These are phyloP conservation scores for Gynostemma pentaphyllum DNA, from an alignment of 306 rosid genomes.

Conservation along the genomic window DNA sequence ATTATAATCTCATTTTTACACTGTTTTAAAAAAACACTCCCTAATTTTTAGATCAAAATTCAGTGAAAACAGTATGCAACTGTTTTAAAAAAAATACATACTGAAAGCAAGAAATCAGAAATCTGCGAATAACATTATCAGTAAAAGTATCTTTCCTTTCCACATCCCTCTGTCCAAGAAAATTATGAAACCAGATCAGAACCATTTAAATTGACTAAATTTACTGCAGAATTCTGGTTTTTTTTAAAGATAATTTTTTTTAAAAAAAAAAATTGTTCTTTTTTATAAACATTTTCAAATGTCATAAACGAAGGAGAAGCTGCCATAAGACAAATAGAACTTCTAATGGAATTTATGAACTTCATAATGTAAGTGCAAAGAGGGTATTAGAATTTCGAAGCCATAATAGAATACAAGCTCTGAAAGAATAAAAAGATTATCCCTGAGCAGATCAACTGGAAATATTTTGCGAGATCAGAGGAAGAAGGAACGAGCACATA, in stretches of 20 bases:
- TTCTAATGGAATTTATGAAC: not conserved
- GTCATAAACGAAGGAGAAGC: not conserved
- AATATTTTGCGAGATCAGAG: not conserved
- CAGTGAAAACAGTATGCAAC: too few relatives aligned
- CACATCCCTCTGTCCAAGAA: too few relatives aligned
- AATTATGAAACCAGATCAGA: too few relatives aligned
- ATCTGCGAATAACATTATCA: too few relatives aligned
- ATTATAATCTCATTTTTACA: too few relatives aligned
- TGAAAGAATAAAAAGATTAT: constrained; percentile 3
- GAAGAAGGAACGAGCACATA: not conserved
- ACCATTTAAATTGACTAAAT: too few relatives aligned
- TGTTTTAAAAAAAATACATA: too few relatives aligned
- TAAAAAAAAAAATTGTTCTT: not conserved
- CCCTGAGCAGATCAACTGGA: not conserved
- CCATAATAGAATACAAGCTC: constrained; percentile 1
- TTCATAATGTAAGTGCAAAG: not conserved
- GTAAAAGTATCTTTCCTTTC: too few relatives aligned
- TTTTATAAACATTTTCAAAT: not conserved
- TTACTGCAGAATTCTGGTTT: too few relatives aligned
- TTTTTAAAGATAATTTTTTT: not conserved
- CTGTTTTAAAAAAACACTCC: too few relatives aligned
- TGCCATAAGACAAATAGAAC: not conserved
- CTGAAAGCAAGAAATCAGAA: too few relatives aligned
- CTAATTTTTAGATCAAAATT: too few relatives aligned
- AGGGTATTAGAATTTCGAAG: not conserved